phyloP scores from a whole-genome alignment of 192 early-diverging fungal genomes.

The Haplosporangium gracile region DNA sequence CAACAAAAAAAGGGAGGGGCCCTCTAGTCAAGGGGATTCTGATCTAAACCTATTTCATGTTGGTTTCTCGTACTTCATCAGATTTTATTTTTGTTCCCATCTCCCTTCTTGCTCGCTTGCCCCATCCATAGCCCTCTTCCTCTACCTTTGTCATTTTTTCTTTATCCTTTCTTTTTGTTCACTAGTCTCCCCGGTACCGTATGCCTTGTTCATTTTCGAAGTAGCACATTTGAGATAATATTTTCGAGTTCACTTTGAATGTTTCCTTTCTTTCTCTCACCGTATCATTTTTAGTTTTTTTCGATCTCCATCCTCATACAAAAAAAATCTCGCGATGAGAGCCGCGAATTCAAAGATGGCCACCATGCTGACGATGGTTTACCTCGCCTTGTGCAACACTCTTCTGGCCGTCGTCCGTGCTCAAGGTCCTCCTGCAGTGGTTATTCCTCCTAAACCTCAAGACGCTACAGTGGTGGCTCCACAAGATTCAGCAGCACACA shows the following conservation, averaged over 20 bases:
- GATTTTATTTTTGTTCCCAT: not conserved
- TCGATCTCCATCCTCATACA: not conserved
- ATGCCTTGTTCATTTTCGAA: not conserved
- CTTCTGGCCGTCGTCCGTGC: not conserved
- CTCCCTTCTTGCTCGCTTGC: not conserved
- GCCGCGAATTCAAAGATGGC: no score
- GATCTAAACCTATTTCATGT: not conserved
- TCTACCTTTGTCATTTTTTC: not conserved
- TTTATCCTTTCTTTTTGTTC: not conserved
- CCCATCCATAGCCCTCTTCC: not conserved
- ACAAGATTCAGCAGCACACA: not conserved
- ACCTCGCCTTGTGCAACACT: not conserved
- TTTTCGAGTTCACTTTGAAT: not conserved
- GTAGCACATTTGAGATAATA: not conserved
- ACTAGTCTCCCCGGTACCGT: not conserved
- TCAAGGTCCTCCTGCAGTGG: not conserved
- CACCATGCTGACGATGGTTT: not conserved
- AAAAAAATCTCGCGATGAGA: no score
- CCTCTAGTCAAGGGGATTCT: not conserved
- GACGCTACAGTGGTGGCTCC: not conserved
- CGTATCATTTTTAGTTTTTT: no score
- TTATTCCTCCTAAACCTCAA: not conserved
- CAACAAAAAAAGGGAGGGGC: not conserved
- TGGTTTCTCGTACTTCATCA: not conserved
- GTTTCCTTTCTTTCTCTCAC: not conserved